Base-by-base conservation (phyloP, 441 rosid genomes). In the Arabidopsis hybrid region DNA sequence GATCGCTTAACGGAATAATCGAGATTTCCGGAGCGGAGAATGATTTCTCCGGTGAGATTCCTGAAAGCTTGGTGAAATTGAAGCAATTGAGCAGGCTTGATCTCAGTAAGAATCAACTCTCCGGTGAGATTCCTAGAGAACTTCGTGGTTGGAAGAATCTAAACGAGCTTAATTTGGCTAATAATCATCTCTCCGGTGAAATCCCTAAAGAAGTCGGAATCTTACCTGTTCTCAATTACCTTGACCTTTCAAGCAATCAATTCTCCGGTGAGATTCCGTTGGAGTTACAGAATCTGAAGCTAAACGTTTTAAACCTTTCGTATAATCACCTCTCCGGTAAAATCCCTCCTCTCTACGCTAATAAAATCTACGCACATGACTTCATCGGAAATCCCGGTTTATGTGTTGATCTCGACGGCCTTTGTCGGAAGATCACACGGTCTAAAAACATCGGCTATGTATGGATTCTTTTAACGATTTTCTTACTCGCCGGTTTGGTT, bases 241-340 rank as follows among this genome's bases (percentile, higher is more conserved):
- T 89, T 12, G 90, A 89, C 63, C 90, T 89, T 35, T 89, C 94
- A 0, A 78, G 65, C 42, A 89, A 89, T 75, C 49, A 13, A 4
- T 79, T 89, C 26, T 82, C 88, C 18, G 94, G 94, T 10, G 74
- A 74, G 4, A 76, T 89, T 52, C 94, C 94, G 0, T 3, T 29
- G 17, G 84, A 85, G 78, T 43, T 89, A 78, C 94, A 89, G 86
- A 82, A 85, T 77, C 74, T 89, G 76, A 87, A 83, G 84, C 88
- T 89, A 2, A 83, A 87, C 72, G 63, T 77, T 81, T 65, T 89
- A 13, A 89, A 89, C 40, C 64, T 89, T 38, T 89, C 94, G 6
- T 75, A 83, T 74, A 89, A 89, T 66, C 70, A 34, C 14, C 85
- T 89, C 60, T 66, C 89, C 2, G 94, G 94, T 0, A 58, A 71